These are phyloP conservation scores for Clonostachys rhizophaga DNA, from an alignment of 2,329 filamentous ascomycete genomes.

Conservation along the genomic window DNA sequence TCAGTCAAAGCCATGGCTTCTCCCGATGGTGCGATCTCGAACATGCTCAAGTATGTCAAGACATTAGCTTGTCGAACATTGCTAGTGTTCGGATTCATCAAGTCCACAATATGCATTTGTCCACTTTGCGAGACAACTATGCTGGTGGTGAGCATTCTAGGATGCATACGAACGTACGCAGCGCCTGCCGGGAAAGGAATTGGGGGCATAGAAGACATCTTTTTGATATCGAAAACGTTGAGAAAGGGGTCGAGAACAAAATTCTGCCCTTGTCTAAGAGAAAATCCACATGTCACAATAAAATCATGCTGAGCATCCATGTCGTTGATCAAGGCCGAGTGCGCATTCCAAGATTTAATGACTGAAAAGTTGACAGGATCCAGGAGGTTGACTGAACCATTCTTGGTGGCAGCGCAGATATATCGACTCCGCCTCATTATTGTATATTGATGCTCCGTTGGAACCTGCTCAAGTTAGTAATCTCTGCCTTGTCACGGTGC, in stretches of 20 bases:
- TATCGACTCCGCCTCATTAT: conserved; percentile 89
- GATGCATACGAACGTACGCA: conserved; percentile 94
- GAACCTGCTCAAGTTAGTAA: conserved; percentile 39
- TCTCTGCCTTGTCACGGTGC: no score
- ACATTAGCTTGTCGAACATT: conserved; percentile 81
- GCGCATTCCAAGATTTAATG: conserved; percentile 85
- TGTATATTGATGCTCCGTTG: conserved; percentile 73
- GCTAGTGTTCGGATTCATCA: conserved; percentile 88
- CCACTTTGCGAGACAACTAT: conserved; percentile 90
- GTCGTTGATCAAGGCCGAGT: conserved; percentile 84
- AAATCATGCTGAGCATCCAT: conserved; percentile 97
- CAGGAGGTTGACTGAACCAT: conserved; percentile 79
- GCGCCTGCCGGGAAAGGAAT: conserved; percentile 91
- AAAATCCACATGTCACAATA: conserved; percentile 92
- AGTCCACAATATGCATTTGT: conserved; percentile 91
- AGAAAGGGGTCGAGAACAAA: conserved; percentile 89
- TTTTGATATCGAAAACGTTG: conserved; percentile 94
- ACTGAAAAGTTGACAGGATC: conserved; percentile 75
- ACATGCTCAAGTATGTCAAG: conserved; percentile 66
- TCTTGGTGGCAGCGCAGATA: conserved; percentile 85
- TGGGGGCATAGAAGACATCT: conserved; percentile 78
- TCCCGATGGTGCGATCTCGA: conserved; percentile 84
- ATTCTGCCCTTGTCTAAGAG: conserved; percentile 65
- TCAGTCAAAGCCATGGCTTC: conserved; percentile 82
- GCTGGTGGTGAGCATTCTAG: conserved; percentile 89